These are phyloP conservation scores for Houttuynia cordata DNA, from an alignment of 164 flowering plant genomes.

Conservation along the genomic window DNA sequence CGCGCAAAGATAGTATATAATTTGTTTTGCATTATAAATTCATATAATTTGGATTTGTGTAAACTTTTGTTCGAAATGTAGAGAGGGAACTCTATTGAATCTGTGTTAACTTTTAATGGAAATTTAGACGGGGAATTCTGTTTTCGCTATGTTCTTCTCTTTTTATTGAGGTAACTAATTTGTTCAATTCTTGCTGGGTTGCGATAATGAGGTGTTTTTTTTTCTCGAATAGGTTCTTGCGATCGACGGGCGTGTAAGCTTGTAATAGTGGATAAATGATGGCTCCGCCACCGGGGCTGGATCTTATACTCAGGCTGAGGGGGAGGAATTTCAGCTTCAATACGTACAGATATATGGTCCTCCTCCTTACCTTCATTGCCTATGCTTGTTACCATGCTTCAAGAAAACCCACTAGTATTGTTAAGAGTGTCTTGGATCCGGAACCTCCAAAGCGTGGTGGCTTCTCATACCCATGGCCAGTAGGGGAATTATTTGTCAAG, in stretches of 20 bases:
- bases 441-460: slow-evolving; percentile 18
- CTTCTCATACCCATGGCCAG: slow-evolving; percentile 33
- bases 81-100: too few species aligned
- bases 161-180: too few species aligned
- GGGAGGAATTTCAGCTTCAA: slow-evolving; percentile 40
- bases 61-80: too few species aligned
- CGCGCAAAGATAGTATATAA: too few species aligned
- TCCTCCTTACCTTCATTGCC: slow-evolving; percentile 74
- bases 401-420: slow-evolving; percentile 81
- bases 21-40: too few species aligned
- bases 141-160: too few species aligned
- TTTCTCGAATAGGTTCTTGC: neutral
- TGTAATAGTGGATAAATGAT: slow-evolving; percentile 1
- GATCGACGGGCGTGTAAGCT: neutral
- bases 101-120: too few species aligned
- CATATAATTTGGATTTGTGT: too few species aligned
- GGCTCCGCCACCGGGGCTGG: slow-evolving; percentile 51
- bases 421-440: slow-evolving; percentile 70
- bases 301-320: slow-evolving; percentile 30
- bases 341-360: slow-evolving; percentile 44
- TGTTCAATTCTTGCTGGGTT: too few species aligned
- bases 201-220: neutral
- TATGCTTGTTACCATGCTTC: slow-evolving; percentile 88
- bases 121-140: too few species aligned
- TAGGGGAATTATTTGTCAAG: slow-evolving; percentile 44